phyloP scores from a whole-genome alignment of 129 eudicot genomes.

The Apium graveolens region DNA sequence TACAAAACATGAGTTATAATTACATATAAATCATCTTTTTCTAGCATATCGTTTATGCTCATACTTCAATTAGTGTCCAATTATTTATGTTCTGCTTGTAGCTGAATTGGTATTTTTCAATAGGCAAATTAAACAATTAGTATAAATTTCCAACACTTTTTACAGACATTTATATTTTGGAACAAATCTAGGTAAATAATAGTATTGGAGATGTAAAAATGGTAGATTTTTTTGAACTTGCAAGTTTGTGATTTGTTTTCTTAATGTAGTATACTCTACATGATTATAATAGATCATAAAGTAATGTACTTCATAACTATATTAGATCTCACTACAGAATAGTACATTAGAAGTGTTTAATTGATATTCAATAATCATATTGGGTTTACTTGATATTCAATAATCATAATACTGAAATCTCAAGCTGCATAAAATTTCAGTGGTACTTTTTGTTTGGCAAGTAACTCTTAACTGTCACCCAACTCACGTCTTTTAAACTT shows the following conservation, averaged over 20 bases:
- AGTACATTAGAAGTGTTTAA: too few relatives aligned
- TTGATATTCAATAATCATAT: neutral
- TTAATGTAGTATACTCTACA: neutral
- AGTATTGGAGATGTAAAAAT: neutral
- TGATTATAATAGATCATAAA: neutral
- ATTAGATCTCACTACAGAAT: neutral
- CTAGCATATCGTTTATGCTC: neutral
- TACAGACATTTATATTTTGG: neutral
- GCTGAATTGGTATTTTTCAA: conserved; percentile 72
- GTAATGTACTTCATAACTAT: neutral
- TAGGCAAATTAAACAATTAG: neutral
- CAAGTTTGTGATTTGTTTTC: too few relatives aligned
- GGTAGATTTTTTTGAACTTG: neutral
- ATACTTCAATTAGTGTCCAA: neutral
- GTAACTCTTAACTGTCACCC: neutral
- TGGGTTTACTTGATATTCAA: too few relatives aligned
- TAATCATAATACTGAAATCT: too few relatives aligned
- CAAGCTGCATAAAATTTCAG: neutral
- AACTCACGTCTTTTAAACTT: neutral
- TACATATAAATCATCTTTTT: neutral
- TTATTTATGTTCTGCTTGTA: conserved; percentile 31
- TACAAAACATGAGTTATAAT: conserved; percentile 70
- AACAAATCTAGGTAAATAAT: neutral
- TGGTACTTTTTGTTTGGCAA: neutral
- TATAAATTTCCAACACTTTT: neutral